Evolutionary conservation across 805 yeast species (phyloP).

Genomic region (Suhomyces emberorum): DNA sequence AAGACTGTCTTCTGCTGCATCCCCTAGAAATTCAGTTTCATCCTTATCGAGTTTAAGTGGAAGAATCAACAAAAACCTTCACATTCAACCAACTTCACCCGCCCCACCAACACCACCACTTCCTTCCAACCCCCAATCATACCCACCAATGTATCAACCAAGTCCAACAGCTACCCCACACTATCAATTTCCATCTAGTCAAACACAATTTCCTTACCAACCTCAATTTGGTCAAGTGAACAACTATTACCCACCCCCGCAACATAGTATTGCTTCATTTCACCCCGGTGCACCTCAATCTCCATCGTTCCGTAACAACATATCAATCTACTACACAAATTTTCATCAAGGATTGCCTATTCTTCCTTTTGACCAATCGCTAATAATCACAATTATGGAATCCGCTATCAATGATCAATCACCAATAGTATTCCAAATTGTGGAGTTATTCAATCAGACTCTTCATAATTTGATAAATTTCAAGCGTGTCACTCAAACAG

Average conservation of each 20-base stretch:
- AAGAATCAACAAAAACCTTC: slow-evolving; percentile 21
- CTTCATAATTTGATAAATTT: slow-evolving; percentile 38
- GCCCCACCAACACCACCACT: slow-evolving; percentile 3
- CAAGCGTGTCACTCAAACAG: slow-evolving; percentile 29
- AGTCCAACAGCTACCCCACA: not conserved
- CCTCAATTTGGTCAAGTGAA: too few relatives aligned
- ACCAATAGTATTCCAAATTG: slow-evolving; percentile 23
- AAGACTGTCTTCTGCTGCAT: slow-evolving; percentile 16
- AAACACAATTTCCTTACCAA: slow-evolving; percentile 1
- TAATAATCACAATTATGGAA: slow-evolving; percentile 14
- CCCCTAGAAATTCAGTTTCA: slow-evolving; percentile 33
- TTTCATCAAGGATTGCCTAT: slow-evolving; percentile 47
- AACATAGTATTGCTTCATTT: not conserved
- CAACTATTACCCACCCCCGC: too few relatives aligned
- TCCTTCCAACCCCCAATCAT: slow-evolving; percentile 1
- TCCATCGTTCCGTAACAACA: slow-evolving; percentile 26
- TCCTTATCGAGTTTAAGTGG: slow-evolving; percentile 32
- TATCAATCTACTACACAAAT: slow-evolving; percentile 40
- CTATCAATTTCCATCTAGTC: not conserved
- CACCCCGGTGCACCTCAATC: slow-evolving; percentile 5
- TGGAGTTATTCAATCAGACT: slow-evolving; percentile 42
- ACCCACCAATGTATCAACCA: not conserved
- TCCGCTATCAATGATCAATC: slow-evolving; percentile 14
- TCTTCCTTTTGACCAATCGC: slow-evolving; percentile 32
- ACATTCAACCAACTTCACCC: slow-evolving; percentile 4